Percentiles rank a stretch among this genome's conserved stretches.
These are phyloP conservation scores for Pseudonitzschia delicatissima DNA, from an alignment of 108 stramenopile species.

Conservation along the genomic window DNA sequence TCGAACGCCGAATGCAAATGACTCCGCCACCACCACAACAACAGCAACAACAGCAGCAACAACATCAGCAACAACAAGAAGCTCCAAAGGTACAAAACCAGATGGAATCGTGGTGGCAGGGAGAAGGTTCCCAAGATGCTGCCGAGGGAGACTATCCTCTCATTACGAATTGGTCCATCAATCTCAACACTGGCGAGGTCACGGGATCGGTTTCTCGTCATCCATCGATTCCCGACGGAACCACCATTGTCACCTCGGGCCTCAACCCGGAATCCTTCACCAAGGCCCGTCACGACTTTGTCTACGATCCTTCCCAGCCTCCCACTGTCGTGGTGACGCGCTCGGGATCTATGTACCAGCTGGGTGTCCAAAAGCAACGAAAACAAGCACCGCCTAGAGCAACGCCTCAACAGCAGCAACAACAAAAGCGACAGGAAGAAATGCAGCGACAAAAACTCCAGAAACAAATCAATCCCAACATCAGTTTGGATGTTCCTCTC, in stretches of 20 bases:
- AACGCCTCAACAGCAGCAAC: neutral
- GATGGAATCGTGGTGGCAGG: neutral
- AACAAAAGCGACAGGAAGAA: neutral
- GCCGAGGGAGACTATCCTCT: conserved; percentile 2
- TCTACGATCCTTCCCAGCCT: neutral
- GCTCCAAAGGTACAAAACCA: neutral
- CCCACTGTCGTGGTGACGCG: conserved; percentile 13
- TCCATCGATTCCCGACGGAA: conserved; percentile 37
- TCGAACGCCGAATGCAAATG: too few species aligned
- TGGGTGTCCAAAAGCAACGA: conserved; percentile 1
- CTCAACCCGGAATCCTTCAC: neutral
- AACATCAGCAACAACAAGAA: neutral
- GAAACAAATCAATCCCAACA: neutral
- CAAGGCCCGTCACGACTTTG: neutral
- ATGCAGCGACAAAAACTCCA: neutral
- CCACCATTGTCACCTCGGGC: conserved; percentile 5
- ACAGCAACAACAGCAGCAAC: neutral
- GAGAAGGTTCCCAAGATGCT: neutral
- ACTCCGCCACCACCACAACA: too few species aligned
- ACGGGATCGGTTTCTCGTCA: conserved; percentile 5
- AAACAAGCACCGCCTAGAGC: neutral
- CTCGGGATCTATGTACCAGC: conserved; percentile 20
- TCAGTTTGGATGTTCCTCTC: neutral
- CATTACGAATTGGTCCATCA: conserved; percentile 2
- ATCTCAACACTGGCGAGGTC: conserved; percentile 6